Base-by-base conservation (phyloP, 768 basidiomycete genomes). In the Ramaria sp. region DNA sequence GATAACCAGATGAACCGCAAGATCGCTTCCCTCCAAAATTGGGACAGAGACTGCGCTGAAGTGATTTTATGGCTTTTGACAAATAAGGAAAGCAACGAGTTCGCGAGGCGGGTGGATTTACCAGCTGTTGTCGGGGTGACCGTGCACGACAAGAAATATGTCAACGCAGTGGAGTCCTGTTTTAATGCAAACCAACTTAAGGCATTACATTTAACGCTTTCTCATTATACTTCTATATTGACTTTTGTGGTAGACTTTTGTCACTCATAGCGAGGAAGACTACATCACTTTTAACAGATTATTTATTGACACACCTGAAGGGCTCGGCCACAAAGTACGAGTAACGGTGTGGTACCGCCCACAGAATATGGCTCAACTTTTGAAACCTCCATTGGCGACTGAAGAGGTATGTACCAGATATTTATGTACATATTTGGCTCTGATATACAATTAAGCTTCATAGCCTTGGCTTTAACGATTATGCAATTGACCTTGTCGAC, bases 61-160 rank as follows among this genome's bases (percentile, higher is more conserved):
- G 83, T 82, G 1, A 82, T 91, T 2, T 57, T 75, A 3, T 94
- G 91, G 89, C 72, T 94, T 47, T 78, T 88, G 13, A 63, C 73
- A 12, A 83, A 93, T 64, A 75, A 72, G 48, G 62, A 50, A 50
- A 56, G 6, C 13, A 56, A 77, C 59, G 70, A 71, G 57, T 92
- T 98, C 73, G 80, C 78, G 66, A 84, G 83, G 78, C 77, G 84
- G 54, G 82, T 97, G n/a, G 82, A 87, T 59, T 89, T 93, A 68
- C 95, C 96, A 15, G 82, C 92, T 0, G 73, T 83, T 62, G 75
- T 99, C 58, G 79, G 80, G 12, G 71, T 91, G 42, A 82, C 72
- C 19, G 78, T 95, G 13, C 81, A 83, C 15, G 78, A 92, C 66
- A 72, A 69, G 63, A 61, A 65, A 41, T 90, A 75, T 58, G 80